Conservation (phyloP, 2,329 filamentous ascomycete genomes). For the Arthrobotrys conoides region DNA sequence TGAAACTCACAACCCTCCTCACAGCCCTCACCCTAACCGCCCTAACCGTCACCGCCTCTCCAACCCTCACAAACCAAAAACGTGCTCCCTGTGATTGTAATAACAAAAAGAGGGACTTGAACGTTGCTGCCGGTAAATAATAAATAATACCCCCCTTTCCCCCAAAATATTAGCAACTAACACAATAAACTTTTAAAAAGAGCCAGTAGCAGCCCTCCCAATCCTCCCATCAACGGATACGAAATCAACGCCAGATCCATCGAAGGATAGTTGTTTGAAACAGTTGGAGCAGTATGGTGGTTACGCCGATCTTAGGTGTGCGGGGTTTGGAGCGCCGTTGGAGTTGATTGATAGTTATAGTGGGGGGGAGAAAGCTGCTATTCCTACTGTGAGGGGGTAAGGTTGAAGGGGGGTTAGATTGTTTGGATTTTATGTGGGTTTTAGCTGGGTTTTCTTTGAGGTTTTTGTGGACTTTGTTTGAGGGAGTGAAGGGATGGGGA, state of each 20-base stretch:
- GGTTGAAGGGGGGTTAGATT: neutral
- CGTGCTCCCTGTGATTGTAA: neutral
- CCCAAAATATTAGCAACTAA: too few species aligned
- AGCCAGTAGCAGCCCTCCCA: neutral
- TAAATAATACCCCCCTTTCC: too few species aligned
- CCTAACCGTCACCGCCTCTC: neutral
- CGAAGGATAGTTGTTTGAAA: constrained; percentile 14
- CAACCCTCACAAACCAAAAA: neutral
- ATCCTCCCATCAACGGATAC: constrained; percentile 2
- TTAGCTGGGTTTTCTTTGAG: too few species aligned
- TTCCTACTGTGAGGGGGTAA: too few species aligned
- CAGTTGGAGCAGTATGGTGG: constrained; percentile 30
- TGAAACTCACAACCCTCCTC: neutral
- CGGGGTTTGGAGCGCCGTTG: constrained; percentile 22
- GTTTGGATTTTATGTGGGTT: too few species aligned
- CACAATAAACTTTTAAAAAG: too few species aligned
- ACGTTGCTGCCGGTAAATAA: neutral
- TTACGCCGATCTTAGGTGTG: constrained; percentile 21
- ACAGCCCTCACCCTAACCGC: neutral
- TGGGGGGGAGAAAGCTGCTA: neutral
- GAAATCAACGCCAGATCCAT: neutral
- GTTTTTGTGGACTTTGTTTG: too few species aligned
- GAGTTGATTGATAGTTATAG: constrained; percentile 35
- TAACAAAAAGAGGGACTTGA: neutral
- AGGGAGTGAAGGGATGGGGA: too few species aligned